Evolutionary conservation across 768 basidiomycete genomes (phyloP).

Genomic region (Lentinus tigrinus): DNA sequence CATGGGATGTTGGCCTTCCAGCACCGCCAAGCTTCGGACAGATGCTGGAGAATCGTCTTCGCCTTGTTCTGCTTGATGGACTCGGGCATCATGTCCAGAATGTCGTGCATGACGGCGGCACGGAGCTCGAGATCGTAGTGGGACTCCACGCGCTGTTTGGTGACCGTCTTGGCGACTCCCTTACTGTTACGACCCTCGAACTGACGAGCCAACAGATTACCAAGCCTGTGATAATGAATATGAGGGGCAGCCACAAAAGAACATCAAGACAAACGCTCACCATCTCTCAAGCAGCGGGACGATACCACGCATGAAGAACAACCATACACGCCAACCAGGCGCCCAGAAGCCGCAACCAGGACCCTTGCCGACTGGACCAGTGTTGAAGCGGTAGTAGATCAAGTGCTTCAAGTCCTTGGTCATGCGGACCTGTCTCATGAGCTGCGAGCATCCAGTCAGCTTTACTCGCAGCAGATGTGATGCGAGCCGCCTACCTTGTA

Average conservation of each 20-base stretch:
- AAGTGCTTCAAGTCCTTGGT: constrained; percentile 98
- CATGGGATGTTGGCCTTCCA: constrained; percentile 98
- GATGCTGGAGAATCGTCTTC: constrained; percentile 98
- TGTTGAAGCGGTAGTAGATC: constrained; percentile 99
- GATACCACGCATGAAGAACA: constrained; percentile 99
- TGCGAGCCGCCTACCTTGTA: constrained; percentile 69
- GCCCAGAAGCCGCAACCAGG: constrained; percentile 99
- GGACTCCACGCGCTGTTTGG: constrained; percentile 98
- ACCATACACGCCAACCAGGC: constrained; percentile 98
- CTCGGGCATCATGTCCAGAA: constrained; percentile 99
- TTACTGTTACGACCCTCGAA: constrained; percentile 98
- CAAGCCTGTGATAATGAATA: constrained; percentile 51
- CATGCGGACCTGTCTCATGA: constrained; percentile 99
- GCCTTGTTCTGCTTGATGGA: constrained; percentile 99
- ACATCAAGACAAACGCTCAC: constrained; percentile 37
- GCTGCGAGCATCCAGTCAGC: constrained; percentile 38
- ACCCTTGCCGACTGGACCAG: constrained; percentile 98
- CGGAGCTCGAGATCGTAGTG: constrained; percentile 97
- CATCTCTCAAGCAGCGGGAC: constrained; percentile 96
- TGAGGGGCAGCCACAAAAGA: background rate
- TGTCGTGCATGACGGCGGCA: constrained; percentile 99
- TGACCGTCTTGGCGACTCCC: constrained; percentile 96
- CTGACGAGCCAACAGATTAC: constrained; percentile 95
- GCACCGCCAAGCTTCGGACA: constrained; percentile 98
- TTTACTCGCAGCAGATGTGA: background rate